A percentile compares a stretch with the other conserved stretches of the same genome.
Conservation (phyloP, 148 eudicot species). For the Pharnaceum exiguum region DNA sequence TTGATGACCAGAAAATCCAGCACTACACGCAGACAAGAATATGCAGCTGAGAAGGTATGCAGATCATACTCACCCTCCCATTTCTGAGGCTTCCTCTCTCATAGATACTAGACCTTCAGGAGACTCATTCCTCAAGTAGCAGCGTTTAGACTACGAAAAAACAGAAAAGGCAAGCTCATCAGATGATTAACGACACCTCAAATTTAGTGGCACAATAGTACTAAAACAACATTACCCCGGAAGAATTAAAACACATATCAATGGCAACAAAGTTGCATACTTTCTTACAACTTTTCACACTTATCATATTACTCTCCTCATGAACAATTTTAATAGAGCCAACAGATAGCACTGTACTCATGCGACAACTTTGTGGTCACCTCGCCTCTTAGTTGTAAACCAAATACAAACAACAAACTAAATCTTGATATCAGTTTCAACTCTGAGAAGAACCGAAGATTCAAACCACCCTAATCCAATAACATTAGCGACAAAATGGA, state of each 20-base stretch:
- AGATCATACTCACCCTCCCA: slow-evolving; percentile 87
- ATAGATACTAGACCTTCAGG: slow-evolving; percentile 37
- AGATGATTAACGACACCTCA: background rate
- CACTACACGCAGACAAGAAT: background rate
- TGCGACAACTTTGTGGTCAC: no score
- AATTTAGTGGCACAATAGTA: background rate
- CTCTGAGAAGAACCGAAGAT: background rate
- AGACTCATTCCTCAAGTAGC: slow-evolving; percentile 66
- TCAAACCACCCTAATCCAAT: background rate
- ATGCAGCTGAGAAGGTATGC: background rate
- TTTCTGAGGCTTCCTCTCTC: slow-evolving; percentile 80
- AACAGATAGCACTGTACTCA: no score
- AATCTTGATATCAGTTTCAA: no score
- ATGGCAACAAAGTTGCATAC: background rate
- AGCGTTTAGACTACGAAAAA: slow-evolving; percentile 60
- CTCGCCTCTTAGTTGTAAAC: no score
- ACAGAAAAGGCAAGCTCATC: background rate
- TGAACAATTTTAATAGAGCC: no score
- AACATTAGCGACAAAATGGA: background rate
- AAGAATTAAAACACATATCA: background rate
- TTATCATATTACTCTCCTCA: no score
- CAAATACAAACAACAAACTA: no score
- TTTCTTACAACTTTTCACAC: no score
- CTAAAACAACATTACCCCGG: background rate
- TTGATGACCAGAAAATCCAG: no score